Evolutionary conservation across 176 grass and related monocot species (phyloP), one percentile per base, ranked within the genome.

Genomic region (Eragrostis nindensis): DNA sequence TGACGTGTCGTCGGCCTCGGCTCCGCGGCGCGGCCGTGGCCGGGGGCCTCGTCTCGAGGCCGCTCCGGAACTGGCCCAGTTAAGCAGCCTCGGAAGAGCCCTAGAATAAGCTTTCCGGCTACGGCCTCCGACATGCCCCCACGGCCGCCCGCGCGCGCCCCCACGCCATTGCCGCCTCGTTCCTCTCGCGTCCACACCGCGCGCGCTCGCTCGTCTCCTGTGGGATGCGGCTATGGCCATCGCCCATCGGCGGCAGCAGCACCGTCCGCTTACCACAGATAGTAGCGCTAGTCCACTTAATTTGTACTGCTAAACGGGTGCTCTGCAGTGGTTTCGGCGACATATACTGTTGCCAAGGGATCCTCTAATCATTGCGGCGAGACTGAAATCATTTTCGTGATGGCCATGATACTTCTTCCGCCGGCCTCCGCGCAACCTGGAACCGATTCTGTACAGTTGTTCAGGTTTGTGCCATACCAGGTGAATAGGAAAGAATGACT

Each of bases 51-150:
- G 59, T 29, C 36, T 83, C 70, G 59, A 76, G 81, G 71, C 62
- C 9, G 39, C 71, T 13, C 49, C 49, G 71, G 38, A 59, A 44
- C 71, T 47, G 48, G 63, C 41, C 82, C 72, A 44, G 18, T 74
- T 41, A 66, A 40, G 32, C 1, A 19, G 4, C 45, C 71, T 24
- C 12, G 62, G 71, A 45, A 62, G 39, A 18, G 39, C 16, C 49
- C 14, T 38, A 47, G 17, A 77, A 70, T 9, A 84, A 60, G 38
- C 16, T 70, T 30, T 53, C 74, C 65, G 40, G 71, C 80, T 73
- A 19, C 71, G 62, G 68, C 62, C 82, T 72, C 81, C 77, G 89
- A 85, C 86, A 91, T 81, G 82, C 85, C 85, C 78, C 71, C 68
- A 62, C 32, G 55, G 66, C 71, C 80, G 71, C 84, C 48, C 40